Percentiles rank a stretch among this genome's conserved stretches.
Evolutionary conservation across 208 protist genomes (phyloP).

Genomic region (Blechomonas ayalai): DNA sequence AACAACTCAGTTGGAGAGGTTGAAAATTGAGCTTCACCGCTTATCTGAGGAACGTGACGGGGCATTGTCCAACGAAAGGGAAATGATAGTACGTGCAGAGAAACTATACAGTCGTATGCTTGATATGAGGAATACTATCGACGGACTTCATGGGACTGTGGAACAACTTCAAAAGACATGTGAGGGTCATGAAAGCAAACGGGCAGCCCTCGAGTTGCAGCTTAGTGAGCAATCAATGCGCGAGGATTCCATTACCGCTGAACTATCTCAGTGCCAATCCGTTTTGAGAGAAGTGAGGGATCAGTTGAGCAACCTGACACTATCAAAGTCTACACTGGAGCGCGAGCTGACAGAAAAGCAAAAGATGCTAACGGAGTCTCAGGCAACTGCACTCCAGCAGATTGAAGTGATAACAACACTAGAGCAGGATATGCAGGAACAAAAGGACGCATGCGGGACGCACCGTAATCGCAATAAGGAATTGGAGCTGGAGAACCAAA

Average conservation of each 20-base stretch:
- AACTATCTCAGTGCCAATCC: too few species aligned
- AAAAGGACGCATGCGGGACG: conserved; percentile 14
- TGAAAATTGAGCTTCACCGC: conserved; percentile 10
- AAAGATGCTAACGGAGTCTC: background rate
- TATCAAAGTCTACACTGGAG: too few species aligned
- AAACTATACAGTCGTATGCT: too few species aligned
- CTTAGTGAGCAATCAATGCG: too few species aligned
- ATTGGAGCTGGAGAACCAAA: conserved; percentile 10
- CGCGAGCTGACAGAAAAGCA: background rate
- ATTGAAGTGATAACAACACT: conserved; percentile 28
- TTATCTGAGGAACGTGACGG: conserved; percentile 13
- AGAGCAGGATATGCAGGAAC: conserved; percentile 28
- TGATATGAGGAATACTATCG: too few species aligned
- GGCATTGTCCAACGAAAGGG: conserved; percentile 13
- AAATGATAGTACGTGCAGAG: conserved; percentile 22
- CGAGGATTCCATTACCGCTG: too few species aligned
- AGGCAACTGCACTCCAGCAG: conserved; percentile 21
- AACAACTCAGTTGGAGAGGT: conserved; percentile 11
- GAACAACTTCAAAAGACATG: too few species aligned
- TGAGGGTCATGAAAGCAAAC: too few species aligned
- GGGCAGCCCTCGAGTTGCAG: too few species aligned
- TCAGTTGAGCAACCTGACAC: too few species aligned
- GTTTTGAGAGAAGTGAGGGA: too few species aligned
- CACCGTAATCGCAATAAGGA: conserved; percentile 24
- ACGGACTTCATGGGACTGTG: too few species aligned